These are phyloP conservation scores for Beta macrorhiza DNA, from an alignment of 179 eudicot genomes.

Conservation along the genomic window DNA sequence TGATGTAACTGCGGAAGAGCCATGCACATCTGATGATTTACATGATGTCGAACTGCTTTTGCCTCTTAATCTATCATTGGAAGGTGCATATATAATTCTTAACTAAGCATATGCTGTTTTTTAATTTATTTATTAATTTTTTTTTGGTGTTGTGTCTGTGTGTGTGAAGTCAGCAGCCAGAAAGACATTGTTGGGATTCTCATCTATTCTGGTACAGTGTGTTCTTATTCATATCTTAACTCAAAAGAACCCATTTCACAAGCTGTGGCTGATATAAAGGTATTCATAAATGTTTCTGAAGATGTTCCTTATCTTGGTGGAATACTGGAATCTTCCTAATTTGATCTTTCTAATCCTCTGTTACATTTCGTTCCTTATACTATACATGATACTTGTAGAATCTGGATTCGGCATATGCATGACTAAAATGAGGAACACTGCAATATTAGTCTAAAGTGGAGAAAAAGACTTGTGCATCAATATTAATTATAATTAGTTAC, in stretches of 20 bases:
- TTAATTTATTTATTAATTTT: neutral
- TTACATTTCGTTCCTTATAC: neutral
- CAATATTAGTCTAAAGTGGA: neutral
- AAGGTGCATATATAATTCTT: constrained; percentile 47
- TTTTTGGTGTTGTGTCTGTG: constrained; percentile 20
- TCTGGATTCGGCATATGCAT: neutral
- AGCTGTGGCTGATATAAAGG: constrained; percentile 92
- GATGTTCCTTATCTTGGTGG: neutral
- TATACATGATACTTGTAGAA: neutral
- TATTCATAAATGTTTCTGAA: constrained; percentile 19
- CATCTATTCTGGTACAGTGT: constrained; percentile 59
- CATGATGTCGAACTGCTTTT: constrained; percentile 87
- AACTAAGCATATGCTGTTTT: neutral
- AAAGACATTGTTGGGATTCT: constrained; percentile 76
- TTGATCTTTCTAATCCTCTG: neutral
- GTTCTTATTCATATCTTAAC: constrained; percentile 76
- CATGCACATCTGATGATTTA: constrained; percentile 47
- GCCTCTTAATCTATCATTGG: constrained; percentile 56
- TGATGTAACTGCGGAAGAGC: constrained; percentile 57
- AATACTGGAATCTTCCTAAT: neutral
- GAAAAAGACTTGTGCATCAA: neutral
- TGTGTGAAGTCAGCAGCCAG: constrained; percentile 69
- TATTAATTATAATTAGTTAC: neutral
- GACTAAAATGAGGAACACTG: neutral
- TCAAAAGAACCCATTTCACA: constrained; percentile 82